Evolutionary conservation across 2,329 filamentous ascomycete genomes (phyloP).

Genomic region (Pseudogymnoascus sp.): DNA sequence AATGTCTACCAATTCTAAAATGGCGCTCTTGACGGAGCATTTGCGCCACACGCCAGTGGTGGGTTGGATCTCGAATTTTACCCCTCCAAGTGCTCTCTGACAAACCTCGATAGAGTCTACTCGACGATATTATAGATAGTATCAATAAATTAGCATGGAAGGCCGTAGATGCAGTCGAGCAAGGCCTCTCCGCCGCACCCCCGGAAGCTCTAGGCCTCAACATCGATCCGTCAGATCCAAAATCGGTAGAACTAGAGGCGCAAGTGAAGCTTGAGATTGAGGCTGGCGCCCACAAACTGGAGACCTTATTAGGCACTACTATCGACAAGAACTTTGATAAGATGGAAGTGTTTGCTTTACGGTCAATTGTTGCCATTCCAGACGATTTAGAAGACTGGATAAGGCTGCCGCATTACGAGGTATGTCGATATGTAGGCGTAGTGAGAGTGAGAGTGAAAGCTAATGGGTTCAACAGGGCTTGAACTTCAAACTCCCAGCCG

Average conservation of each 20-base stretch:
- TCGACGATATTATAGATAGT: slow-evolving; percentile 97
- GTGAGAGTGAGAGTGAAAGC: background rate
- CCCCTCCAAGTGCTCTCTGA: slow-evolving; percentile 13
- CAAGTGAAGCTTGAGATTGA: slow-evolving; percentile 68
- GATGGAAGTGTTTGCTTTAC: slow-evolving; percentile 82
- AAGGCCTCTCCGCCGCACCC: slow-evolving; percentile 66
- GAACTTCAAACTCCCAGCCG: slow-evolving; percentile 25
- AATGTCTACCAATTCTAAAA: slow-evolving; percentile 28
- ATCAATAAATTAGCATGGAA: slow-evolving; percentile 90
- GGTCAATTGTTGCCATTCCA: slow-evolving; percentile 72
- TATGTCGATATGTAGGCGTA: slow-evolving; percentile 23
- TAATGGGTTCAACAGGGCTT: slow-evolving; percentile 18
- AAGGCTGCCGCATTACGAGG: slow-evolving; percentile 77
- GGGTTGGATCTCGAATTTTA: slow-evolving; percentile 31
- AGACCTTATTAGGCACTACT: slow-evolving; percentile 71
- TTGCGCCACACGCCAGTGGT: slow-evolving; percentile 91
- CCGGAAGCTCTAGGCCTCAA: slow-evolving; percentile 78
- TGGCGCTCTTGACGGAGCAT: slow-evolving; percentile 82
- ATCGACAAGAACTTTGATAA: slow-evolving; percentile 83
- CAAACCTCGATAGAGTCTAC: slow-evolving; percentile 57
- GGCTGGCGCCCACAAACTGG: slow-evolving; percentile 76
- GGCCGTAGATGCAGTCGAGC: slow-evolving; percentile 81
- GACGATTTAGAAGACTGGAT: slow-evolving; percentile 72
- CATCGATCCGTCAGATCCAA: slow-evolving; percentile 37
- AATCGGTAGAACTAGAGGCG: slow-evolving; percentile 35